Conservation (phyloP, 1,139 yeast species). For the Meyerozyma guilliermondii region DNA sequence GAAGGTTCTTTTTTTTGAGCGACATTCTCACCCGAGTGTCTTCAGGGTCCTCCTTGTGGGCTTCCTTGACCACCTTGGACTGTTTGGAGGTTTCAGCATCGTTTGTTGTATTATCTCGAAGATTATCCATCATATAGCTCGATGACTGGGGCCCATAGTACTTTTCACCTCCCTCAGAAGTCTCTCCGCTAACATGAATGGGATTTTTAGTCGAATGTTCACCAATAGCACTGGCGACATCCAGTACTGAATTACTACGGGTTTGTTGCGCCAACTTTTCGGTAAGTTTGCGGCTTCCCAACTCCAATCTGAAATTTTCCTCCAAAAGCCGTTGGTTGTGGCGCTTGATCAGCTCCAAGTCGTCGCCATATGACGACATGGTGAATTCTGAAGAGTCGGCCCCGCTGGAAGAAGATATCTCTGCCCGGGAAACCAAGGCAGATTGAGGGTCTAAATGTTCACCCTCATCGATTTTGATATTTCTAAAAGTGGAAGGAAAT, state of each 20-base stretch:
- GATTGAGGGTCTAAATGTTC: slow-evolving; percentile 9
- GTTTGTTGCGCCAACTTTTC: not conserved
- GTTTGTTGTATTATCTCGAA: slow-evolving; percentile 10
- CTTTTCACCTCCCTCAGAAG: slow-evolving; percentile 26
- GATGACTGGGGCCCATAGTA: slow-evolving; percentile 51
- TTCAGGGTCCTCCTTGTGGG: not conserved
- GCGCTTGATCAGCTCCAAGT: not conserved
- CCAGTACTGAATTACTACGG: not conserved
- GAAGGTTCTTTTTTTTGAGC: slow-evolving; percentile 7
- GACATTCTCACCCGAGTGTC: slow-evolving; percentile 3
- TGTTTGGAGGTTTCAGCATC: not conserved
- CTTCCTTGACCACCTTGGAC: not conserved
- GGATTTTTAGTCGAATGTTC: not conserved
- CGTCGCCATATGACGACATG: not conserved
- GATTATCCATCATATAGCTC: slow-evolving; percentile 37
- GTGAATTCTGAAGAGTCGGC: not conserved
- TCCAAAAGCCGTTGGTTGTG: slow-evolving; percentile 2
- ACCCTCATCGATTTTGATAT: slow-evolving; percentile 28
- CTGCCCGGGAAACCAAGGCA: not conserved
- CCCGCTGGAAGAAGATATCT: slow-evolving; percentile 1
- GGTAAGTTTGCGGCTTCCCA: not conserved
- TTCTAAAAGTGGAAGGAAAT: slow-evolving; percentile 37
- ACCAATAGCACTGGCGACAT: not conserved
- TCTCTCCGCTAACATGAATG: slow-evolving; percentile 10
- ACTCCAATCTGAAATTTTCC: slow-evolving; percentile 1